Base-by-base conservation (phyloP, 2,329 filamentous ascomycete genomes). In the Pseudocercospora crystallina region DNA sequence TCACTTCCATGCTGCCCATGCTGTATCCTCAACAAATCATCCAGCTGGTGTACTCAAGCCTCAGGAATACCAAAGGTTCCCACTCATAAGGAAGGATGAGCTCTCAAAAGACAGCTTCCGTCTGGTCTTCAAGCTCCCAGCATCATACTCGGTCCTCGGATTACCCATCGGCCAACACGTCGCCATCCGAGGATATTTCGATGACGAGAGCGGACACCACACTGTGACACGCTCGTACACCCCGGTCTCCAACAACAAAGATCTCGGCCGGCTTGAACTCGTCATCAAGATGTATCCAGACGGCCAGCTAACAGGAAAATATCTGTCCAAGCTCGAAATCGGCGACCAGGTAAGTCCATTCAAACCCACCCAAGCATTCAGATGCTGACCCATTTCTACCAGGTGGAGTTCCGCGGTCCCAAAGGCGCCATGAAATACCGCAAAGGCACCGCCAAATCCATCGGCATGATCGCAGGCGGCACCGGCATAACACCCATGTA, bases 401-500 rank as follows among this genome's bases (percentile, higher is more conserved):
- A 44, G 42, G 59, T 81, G 2, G 66, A 73, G 2, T 75, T 83
- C 61, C 73, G 80, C 11, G 80, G 80, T 0, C 80, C 80, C 33
- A 82, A 80, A 62, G 80, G 80, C 8, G 73, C 77, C 1, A 81
- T 82, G 77, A 70, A 70, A 8, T 82, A 82, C 61, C 63, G 62
- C 12, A 71, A 69, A 14, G 71, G 70, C 0, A 65, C 75, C 1
- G 70, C 67, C 42, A 72, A 69, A 56, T 65, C 70, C 36, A 73
- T 83, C 35, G 79, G 79, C 49, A 82, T 83, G 80, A 62, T 83
- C 1, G 7, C 14, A 44, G 54, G 79, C 32, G 76, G 76, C 12
- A 75, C 74, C 37, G 77, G 77, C 5, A 78, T 80, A 51, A 79
- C 80, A 1, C 80, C 80, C 2, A 80, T 82, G 76, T 81, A 75